Percentiles rank a stretch among this genome's conserved stretches.
These are phyloP conservation scores for Crithidia sp. DNA, from an alignment of 208 protist genomes.

Conservation along the genomic window DNA sequence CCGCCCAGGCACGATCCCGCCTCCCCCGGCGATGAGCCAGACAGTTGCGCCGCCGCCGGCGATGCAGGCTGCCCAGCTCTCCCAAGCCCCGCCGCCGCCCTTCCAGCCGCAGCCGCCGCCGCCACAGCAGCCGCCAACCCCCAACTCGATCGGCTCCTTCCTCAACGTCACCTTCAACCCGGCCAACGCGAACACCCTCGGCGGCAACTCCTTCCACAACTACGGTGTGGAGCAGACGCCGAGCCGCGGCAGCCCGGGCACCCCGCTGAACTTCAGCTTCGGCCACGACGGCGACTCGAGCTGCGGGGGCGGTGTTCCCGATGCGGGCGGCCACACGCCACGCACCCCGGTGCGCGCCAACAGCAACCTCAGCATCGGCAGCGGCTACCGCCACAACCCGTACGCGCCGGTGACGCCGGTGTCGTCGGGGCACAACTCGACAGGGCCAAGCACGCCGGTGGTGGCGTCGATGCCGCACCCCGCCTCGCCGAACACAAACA, in stretches of 20 bases:
- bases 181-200: slow-evolving; percentile 20
- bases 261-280: slow-evolving; percentile 61
- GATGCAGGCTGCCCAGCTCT: background rate
- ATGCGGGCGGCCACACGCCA: slow-evolving; percentile 20
- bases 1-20: background rate
- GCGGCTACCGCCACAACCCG: slow-evolving; percentile 71
- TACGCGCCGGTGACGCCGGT: slow-evolving; percentile 68
- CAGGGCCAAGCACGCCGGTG: slow-evolving; percentile 32
- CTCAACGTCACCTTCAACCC: slow-evolving; percentile 50
- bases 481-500: slow-evolving; percentile 19
- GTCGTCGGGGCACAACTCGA: slow-evolving; percentile 29
- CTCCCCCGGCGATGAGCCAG: slow-evolving; percentile 21
- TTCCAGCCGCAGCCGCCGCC: background rate
- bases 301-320: slow-evolving; percentile 13
- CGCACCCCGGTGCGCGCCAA: slow-evolving; percentile 36
- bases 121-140: slow-evolving; percentile 28
- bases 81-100: slow-evolving; percentile 5
- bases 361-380: slow-evolving; percentile 47
- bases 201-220: slow-evolving; percentile 28
- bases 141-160: slow-evolving; percentile 33
- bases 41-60: background rate
- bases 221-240: slow-evolving; percentile 28
- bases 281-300: slow-evolving; percentile 30
- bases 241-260: slow-evolving; percentile 35
- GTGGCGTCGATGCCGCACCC: slow-evolving; percentile 17